Evolutionary conservation across 202 grass and related monocot genomes (phyloP), one percentile per base, ranked within the genome.

Genomic region (Carex arenaria): DNA sequence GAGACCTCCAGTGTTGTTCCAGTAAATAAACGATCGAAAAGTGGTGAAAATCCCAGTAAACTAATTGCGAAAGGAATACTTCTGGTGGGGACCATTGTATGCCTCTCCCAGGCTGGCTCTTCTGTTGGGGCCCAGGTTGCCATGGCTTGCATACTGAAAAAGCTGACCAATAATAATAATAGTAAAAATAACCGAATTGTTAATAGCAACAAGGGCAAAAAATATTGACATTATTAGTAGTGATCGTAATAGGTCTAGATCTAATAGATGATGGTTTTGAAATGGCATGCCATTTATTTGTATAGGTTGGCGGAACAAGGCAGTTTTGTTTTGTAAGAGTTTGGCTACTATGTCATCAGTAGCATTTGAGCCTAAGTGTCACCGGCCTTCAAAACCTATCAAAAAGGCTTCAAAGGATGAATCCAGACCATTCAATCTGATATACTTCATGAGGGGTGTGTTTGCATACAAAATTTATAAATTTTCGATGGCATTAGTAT

Each of bases 111-210:
- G 71, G 91, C 90, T 20, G 67, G 87, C 5, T 85, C 89, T 18
- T 85, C 88, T 47, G 80, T 92, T 54, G 93, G 89, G 55, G 86
- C 89, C 38, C 93, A 95, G 52, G 72, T 96, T 4, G 89, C 91
- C 0, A 82, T 99, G 81, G 91, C 91, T 26, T 92, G 92, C 38
- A 90, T 96, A 51, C 40, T 95, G 57, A 99, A 92, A 72, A 99
- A 95, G 30, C 65, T 90, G 55, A 86, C 72, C 34, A 89, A 83
- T 10, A 45, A 79, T 56, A 56, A 61, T 10, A 67, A 82, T 51
- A 67, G 30, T 54, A 67, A 82, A 32, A 75, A 84, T 53, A 78
- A 84, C 5, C 19, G 47, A 13, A 51, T 54, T 72, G 30, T 18
- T 78, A 19, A 10, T 59, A 40, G 73, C 30, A 78, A 1, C 18